Base-by-base conservation (phyloP, 768 basidiomycete species). In the Suillus subalutaceus region DNA sequence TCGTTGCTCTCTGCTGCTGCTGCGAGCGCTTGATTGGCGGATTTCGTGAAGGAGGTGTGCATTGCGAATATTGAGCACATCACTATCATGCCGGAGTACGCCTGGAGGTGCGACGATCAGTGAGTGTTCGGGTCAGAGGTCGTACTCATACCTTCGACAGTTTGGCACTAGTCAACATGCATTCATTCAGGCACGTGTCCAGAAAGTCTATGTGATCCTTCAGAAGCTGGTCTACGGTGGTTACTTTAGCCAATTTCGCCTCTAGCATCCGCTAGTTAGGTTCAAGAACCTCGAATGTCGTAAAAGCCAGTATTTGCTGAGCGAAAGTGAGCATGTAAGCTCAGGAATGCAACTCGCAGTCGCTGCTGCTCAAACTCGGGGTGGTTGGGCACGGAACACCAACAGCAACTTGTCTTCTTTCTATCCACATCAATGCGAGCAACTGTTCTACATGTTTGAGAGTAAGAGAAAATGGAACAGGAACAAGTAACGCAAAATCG, bases 131-230 rank as follows among this genome's bases (percentile, higher is more conserved):
- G 52, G 32, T 48, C 58, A 63, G 64, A 63, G 61, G 26, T 35
- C 32, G 4, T 30, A 44, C 12, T 82, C 89, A 58, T 66, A 96
- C 97, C 79, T 87, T 87, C 23, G 99, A 83, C 40, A 99, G 79
- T 76, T 93, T 96, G 38, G 92, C 88, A 71, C 93, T 96, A 53
- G 97, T 99, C 78, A 99, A 80, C 91, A 97, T 97, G 76, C 96
- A 97, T 81, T 97, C 96, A 78, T 97, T 98, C 78, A 98, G 79
- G 77, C 97, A 98, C 0, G 96, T 96, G 81, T 99, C 96, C 77
- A 99, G 81, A 75, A 97, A 99, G 79, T 98, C 96, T 56, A 96
- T 91, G 77, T 99, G 97, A 76, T 97, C 96, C 61, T 89, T 82
- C 73, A 99, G 73, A n/a, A 99, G 84, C 77, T 98, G 94, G 77